These are phyloP conservation scores for Jaenimonas drosophilae DNA, from an alignment of 208 protist genomes.

Conservation along the genomic window DNA sequence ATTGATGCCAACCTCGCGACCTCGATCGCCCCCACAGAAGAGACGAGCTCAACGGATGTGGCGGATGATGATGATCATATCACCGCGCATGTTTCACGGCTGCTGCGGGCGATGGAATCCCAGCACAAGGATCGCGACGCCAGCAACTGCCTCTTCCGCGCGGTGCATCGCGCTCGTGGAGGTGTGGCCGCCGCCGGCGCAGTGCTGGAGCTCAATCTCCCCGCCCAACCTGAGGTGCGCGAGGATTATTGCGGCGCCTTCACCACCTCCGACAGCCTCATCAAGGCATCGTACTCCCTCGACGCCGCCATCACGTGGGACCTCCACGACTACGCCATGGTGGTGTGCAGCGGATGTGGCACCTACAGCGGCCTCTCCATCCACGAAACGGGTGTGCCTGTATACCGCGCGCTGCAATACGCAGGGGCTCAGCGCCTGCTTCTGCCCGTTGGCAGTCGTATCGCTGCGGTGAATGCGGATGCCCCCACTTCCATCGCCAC, in stretches of 20 bases:
- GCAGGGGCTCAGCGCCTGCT: constrained; percentile 33
- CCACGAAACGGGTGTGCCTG: constrained; percentile 47
- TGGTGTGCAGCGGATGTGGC: constrained; percentile 27
- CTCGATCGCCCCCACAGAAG: background rate
- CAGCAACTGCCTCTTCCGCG: constrained; percentile 30
- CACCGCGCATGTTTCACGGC: too few relatives aligned
- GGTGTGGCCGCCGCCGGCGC: background rate
- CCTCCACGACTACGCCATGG: constrained; percentile 18
- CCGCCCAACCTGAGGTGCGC: constrained; percentile 26
- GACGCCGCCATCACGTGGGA: constrained; percentile 37
- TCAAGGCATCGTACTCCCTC: constrained; percentile 16
- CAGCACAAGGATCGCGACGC: constrained; percentile 11
- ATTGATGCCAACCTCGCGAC: background rate
- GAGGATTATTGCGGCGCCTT: constrained; percentile 43
- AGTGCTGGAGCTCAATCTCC: constrained; percentile 29
- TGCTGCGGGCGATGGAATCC: too few relatives aligned
- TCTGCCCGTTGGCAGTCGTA: constrained; percentile 19
- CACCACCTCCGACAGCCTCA: constrained; percentile 7
- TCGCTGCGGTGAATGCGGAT: too few relatives aligned
- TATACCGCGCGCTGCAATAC: constrained; percentile 49
- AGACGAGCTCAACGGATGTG: too few relatives aligned
- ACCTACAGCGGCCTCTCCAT: constrained; percentile 38
- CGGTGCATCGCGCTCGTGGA: constrained; percentile 13
- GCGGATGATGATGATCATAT: too few relatives aligned
- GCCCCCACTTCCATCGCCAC: too few relatives aligned